A percentile compares a stretch with the other conserved stretches of the same genome.
Evolutionary conservation across 495 filamentous ascomycete species (phyloP).

Genomic region (Xylaria longipes): DNA sequence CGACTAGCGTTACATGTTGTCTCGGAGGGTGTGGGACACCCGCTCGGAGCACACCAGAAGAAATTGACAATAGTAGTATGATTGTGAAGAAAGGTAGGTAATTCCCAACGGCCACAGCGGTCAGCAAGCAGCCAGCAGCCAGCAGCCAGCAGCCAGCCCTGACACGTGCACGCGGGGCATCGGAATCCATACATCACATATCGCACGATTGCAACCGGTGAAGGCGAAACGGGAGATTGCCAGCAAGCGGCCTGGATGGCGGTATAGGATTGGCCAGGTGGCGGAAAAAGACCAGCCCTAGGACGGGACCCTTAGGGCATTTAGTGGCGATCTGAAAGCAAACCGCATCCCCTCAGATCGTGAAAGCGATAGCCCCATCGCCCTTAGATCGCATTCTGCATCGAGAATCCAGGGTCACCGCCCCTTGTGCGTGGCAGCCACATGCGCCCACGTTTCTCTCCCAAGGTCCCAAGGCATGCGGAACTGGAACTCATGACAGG

Average conservation of each 20-base stretch:
- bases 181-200: background rate
- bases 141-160: background rate
- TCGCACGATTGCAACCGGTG: background rate
- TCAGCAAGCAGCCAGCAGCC: background rate
- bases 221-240: background rate
- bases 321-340: conserved; percentile 16
- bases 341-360: conserved; percentile 19
- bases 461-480: background rate
- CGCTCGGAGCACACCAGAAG: background rate
- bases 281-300: background rate
- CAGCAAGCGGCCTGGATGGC: background rate
- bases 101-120: background rate
- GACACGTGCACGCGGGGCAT: background rate
- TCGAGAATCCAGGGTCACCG: conserved; percentile 9
- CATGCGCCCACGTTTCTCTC: background rate
- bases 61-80: background rate
- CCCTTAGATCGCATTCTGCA: conserved; percentile 11
- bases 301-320: background rate
- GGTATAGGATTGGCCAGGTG: background rate
- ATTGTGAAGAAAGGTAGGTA: background rate
- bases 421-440: background rate
- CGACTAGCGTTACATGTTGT: background rate
- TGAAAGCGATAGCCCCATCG: conserved; percentile 11
- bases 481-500: background rate
- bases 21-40: background rate